phyloP scores from a whole-genome alignment of 495 filamentous ascomycete genomes.

The Annulohypoxylon bovei region DNA sequence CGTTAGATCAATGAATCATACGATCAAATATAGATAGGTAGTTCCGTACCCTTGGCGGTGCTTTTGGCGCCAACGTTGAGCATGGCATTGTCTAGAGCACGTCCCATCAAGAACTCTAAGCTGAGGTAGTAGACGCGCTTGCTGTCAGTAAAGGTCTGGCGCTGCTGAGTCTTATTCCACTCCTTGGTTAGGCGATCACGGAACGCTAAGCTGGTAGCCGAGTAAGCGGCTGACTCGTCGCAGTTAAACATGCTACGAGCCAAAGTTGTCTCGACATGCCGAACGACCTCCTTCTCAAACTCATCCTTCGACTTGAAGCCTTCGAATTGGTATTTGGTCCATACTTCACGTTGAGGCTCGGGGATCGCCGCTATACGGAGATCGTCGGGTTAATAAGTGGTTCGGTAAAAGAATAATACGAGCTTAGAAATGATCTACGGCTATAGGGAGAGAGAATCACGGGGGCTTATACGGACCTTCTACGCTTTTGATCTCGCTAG shows the following conservation, averaged over 20 bases:
- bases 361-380: constrained; percentile 72
- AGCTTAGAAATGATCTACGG: constrained; percentile 33
- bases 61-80: constrained; percentile 92
- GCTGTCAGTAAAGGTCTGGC: constrained; percentile 86
- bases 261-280: constrained; percentile 95
- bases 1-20: constrained; percentile 10
- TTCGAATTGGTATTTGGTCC: constrained; percentile 77
- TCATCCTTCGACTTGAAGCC: constrained; percentile 77
- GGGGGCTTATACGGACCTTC: constrained; percentile 66
- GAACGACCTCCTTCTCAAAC: constrained; percentile 81
- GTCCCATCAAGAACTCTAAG: constrained; percentile 96
- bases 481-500: constrained; percentile 89
- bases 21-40: neutral
- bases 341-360: constrained; percentile 85
- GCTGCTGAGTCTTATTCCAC: constrained; percentile 98
- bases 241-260: constrained; percentile 98
- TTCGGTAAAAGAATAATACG: constrained; percentile 43
- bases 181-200: constrained; percentile 91
- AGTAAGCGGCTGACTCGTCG: constrained; percentile 93
- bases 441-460: neutral
- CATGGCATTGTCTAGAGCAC: constrained; percentile 98
- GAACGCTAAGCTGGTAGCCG: constrained; percentile 88
- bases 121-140: constrained; percentile 98
- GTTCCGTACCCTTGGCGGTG: constrained; percentile 73
- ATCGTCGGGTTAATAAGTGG: constrained; percentile 24